phyloP scores from a whole-genome alignment of 2,329 filamentous ascomycete species.

The Fusarium sp. region DNA sequence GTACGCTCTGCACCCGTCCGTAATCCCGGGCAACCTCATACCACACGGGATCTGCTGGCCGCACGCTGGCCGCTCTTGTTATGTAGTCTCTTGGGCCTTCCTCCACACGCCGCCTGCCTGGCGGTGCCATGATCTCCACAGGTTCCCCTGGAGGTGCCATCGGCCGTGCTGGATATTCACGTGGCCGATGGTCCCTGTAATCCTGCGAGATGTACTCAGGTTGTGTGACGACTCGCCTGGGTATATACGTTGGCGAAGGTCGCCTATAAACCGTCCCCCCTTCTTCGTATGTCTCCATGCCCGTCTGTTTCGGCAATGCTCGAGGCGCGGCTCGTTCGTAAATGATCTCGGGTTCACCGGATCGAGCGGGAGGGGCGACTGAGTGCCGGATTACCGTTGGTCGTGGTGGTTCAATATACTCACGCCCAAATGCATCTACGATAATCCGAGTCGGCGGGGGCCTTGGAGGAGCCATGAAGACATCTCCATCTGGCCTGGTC shows the following conservation, averaged over 20 bases:
- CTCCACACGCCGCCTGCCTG: conserved; percentile 57
- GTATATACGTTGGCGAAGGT: conserved; percentile 63
- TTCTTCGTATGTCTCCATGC: conserved; percentile 61
- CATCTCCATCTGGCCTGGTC: conserved; percentile 62
- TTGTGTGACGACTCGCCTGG: conserved; percentile 71
- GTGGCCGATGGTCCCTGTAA: conserved; percentile 66
- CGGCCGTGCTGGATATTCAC: conserved; percentile 69
- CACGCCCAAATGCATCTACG: conserved; percentile 84
- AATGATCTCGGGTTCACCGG: conserved; percentile 66
- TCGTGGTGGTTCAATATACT: conserved; percentile 73
- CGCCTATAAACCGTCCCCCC: conserved; percentile 63
- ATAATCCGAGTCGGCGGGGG: conserved; percentile 76
- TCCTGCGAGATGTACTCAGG: conserved; percentile 67
- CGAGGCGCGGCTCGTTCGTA: conserved; percentile 74
- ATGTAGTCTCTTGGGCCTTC: conserved; percentile 66
- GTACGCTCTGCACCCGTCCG: conserved; percentile 58
- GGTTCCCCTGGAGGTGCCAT: conserved; percentile 59
- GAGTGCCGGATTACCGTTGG: conserved; percentile 62
- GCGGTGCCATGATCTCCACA: conserved; percentile 59
- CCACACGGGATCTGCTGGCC: conserved; percentile 61
- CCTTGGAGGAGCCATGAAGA: conserved; percentile 63
- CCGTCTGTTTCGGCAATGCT: conserved; percentile 63
- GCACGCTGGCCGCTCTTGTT: conserved; percentile 68
- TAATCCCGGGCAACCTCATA: conserved; percentile 59
- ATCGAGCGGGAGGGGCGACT: conserved; percentile 60